Percentiles rank a stretch among this genome's conserved stretches.
These are phyloP conservation scores for Teunomyces atbi DNA, from an alignment of 805 yeast genomes.

Conservation along the genomic window DNA sequence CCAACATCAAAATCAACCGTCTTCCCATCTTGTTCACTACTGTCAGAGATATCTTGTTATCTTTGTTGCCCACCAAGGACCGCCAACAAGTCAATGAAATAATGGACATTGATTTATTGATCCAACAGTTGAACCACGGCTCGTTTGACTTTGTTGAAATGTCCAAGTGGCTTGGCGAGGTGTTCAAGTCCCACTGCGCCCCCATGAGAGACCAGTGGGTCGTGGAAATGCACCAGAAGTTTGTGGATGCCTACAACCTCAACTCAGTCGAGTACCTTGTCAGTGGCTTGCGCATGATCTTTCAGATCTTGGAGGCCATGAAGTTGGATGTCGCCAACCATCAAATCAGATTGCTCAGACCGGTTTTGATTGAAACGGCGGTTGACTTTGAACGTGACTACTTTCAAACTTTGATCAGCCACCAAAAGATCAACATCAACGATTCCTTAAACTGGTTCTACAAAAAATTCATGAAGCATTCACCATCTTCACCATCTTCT, in stretches of 20 bases:
- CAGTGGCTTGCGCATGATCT: conserved; percentile 73
- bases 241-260: conserved; percentile 49
- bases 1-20: conserved; percentile 34
- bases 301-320: conserved; percentile 89
- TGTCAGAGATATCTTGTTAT: conserved; percentile 70
- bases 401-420: conserved; percentile 52
- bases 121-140: conserved; percentile 71
- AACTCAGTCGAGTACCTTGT: conserved; percentile 53
- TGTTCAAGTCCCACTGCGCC: conserved; percentile 88
- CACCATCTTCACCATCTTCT: not conserved
- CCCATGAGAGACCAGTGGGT: conserved; percentile 95
- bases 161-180: conserved; percentile 69
- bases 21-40: conserved; percentile 74
- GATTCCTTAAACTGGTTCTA: conserved; percentile 69
- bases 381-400: conserved; percentile 87
- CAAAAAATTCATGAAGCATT: conserved; percentile 26
- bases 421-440: conserved; percentile 57
- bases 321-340: conserved; percentile 94
- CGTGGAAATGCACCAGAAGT: conserved; percentile 67
- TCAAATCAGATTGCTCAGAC: conserved; percentile 82
- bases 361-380: conserved; percentile 81
- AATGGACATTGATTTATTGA: conserved; percentile 70
- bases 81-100: conserved; percentile 63
- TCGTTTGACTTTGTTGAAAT: conserved; percentile 71
- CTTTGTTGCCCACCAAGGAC: conserved; percentile 77